Percentiles rank a stretch among this genome's conserved stretches.
Conservation (phyloP, 164 flowering plant species). For the Annona squamosa region DNA sequence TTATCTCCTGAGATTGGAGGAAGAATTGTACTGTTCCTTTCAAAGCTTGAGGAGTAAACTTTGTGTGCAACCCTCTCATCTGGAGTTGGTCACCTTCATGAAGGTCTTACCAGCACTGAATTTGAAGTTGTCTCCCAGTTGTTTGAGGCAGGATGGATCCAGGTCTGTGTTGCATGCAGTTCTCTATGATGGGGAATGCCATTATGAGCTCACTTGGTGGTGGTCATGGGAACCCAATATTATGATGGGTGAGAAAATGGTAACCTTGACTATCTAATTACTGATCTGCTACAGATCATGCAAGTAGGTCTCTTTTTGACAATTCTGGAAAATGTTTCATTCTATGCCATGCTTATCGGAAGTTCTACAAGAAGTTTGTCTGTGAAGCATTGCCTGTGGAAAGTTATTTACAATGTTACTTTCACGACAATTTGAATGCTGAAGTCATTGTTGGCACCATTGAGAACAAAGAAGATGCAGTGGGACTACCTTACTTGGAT, state of each 20-base stretch:
- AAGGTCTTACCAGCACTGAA: conserved; percentile 64
- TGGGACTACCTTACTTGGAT: conserved; percentile 82
- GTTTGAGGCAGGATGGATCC: conserved; percentile 87
- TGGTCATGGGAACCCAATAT: conserved; percentile 31
- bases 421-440: conserved; percentile 94
- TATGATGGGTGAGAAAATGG: conserved; percentile 89
- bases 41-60: conserved; percentile 52
- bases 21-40: conserved; percentile 57
- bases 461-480: conserved; percentile 88
- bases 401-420: conserved; percentile 82
- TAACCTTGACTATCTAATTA: conserved; percentile 86
- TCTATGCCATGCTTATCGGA: conserved; percentile 93
- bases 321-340: conserved; percentile 86
- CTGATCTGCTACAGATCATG: conserved; percentile 88
- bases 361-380: conserved; percentile 89
- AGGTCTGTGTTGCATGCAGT: conserved; percentile 87
- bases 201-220: conserved; percentile 77
- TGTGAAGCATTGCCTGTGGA: conserved; percentile 96
- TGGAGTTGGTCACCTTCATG: conserved; percentile 57
- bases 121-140: conserved; percentile 74
- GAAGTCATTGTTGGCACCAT: conserved; percentile 80
- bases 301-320: conserved; percentile 80
- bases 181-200: conserved; percentile 92
- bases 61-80: conserved; percentile 38
- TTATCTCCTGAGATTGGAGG: conserved; percentile 41